Percentiles rank a stretch among this genome's conserved stretches.
Conservation (phyloP, 2,329 filamentous ascomycete genomes). For the Mycosphaerella arachidis region DNA sequence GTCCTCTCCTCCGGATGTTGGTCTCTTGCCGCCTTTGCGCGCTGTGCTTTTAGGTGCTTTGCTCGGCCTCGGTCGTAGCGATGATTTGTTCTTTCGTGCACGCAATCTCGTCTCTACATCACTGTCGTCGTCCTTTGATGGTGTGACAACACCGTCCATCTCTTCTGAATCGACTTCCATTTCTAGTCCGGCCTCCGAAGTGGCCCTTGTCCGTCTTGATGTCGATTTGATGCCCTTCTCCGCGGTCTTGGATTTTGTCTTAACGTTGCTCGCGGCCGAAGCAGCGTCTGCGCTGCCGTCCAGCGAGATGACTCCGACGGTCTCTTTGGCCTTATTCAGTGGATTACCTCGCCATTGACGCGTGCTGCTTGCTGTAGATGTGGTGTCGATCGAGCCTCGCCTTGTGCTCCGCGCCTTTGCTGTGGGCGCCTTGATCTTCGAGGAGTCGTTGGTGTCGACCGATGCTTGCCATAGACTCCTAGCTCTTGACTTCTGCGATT, state of each 20-base stretch:
- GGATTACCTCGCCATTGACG: conserved; percentile 24
- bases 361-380: conserved; percentile 20
- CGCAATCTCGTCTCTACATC: conserved; percentile 17
- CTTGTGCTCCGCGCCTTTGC: conserved; percentile 8
- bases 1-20: conserved; percentile 24
- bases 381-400: conserved; percentile 16
- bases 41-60: conserved; percentile 26
- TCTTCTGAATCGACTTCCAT: not conserved
- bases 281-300: conserved; percentile 15
- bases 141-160: conserved; percentile 10
- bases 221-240: not conserved
- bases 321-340: not conserved
- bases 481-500: not conserved
- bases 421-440: not conserved
- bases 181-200: not conserved
- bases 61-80: conserved; percentile 30
- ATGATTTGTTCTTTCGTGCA: conserved; percentile 32
- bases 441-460: conserved; percentile 5
- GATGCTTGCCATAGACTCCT: conserved; percentile 11
- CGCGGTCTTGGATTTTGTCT: not conserved
- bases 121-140: conserved; percentile 19
- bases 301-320: conserved; percentile 18
- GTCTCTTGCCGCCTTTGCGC: conserved; percentile 25
- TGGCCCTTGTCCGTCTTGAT: conserved; percentile 1
- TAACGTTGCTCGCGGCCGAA: not conserved